Evolutionary conservation across 2,329 filamentous ascomycete species (phyloP).

Genomic region (Alternaria ventricosa): DNA sequence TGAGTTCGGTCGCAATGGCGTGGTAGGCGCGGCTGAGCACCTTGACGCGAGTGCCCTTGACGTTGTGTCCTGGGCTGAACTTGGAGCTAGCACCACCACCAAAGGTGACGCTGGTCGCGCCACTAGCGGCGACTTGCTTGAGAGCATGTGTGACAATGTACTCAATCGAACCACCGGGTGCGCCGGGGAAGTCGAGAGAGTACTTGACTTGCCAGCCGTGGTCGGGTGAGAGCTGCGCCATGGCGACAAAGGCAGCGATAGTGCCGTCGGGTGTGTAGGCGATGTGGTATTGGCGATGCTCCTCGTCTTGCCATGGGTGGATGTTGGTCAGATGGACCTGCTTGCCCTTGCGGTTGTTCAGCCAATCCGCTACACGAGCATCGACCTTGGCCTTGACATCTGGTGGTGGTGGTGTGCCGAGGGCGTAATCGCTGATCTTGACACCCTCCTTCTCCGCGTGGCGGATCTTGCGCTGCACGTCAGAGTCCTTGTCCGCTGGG

Average conservation of each 20-base stretch:
- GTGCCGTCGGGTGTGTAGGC: constrained; percentile 75
- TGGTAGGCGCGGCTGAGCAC: constrained; percentile 84
- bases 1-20: constrained; percentile 79
- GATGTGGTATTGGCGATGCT: constrained; percentile 86
- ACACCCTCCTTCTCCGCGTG: constrained; percentile 84
- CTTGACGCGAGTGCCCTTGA: constrained; percentile 80
- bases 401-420: constrained; percentile 68
- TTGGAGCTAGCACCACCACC: constrained; percentile 79
- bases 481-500: constrained; percentile 67
- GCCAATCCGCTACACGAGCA: constrained; percentile 78
- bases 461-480: constrained; percentile 76
- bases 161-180: constrained; percentile 88
- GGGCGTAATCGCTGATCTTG: constrained; percentile 74
- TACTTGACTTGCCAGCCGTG: constrained; percentile 96
- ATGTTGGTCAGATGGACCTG: constrained; percentile 93
- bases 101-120: constrained; percentile 77
- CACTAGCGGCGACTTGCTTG: constrained; percentile 63
- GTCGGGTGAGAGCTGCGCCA: constrained; percentile 79
- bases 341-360: constrained; percentile 76
- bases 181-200: constrained; percentile 88
- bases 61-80: constrained; percentile 79
- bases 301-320: constrained; percentile 82
- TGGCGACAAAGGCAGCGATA: constrained; percentile 78
- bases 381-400: constrained; percentile 75
- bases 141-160: constrained; percentile 77